Evolutionary conservation across 306 rosid genomes (phyloP), one percentile per base, ranked within the genome.

Genomic region (Malus asiatica): DNA sequence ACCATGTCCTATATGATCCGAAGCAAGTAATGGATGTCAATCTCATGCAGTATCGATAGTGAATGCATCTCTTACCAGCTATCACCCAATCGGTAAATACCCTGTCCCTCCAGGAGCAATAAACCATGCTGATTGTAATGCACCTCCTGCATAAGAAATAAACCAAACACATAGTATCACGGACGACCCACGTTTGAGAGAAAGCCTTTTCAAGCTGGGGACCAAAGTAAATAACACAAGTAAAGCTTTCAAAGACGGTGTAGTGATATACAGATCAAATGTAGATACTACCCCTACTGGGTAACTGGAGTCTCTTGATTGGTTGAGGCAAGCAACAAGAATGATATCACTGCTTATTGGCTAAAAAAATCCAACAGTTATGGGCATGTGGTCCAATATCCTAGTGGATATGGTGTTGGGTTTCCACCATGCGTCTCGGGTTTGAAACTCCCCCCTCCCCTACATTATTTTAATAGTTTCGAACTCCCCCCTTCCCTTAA

Each of bases 61-160:
- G 67, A 76, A 25, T 60, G 33, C 29, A 78, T 40, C 25, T 68
- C 96, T 87, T 84, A 95, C 99, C 99, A 95, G 84, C 76, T 83
- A 78, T 92, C 96, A 70, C 96, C 97, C 88, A 95, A 86, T 23
- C 97, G 97, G 82, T 95, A 95, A 76, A 95, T 87, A 76, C 97
- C 99, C 81, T 90, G 91, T 68, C 99, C 99, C 84, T 92, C 99
- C 80, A 92, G 84, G 72, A 95, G 89, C 84, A 95, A 80, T 73
- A 95, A 87, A 60, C 99, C 97, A 45, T 95, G 99, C 87, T 92
- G 97, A 86, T 95, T 95, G 79, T 95, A 89, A 86, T 95, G 97
- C 59, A 95, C 96, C 87, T 92, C 99, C 99, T 95, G 86, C 77
- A 78, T 71, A 85, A 84, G 59, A 58, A 48, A 76, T 4, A 67